A percentile compares a stretch with the other conserved stretches of the same genome.
These are phyloP conservation scores for Scedosporium boydii DNA, from an alignment of 2,329 filamentous ascomycete species.

Conservation along the genomic window DNA sequence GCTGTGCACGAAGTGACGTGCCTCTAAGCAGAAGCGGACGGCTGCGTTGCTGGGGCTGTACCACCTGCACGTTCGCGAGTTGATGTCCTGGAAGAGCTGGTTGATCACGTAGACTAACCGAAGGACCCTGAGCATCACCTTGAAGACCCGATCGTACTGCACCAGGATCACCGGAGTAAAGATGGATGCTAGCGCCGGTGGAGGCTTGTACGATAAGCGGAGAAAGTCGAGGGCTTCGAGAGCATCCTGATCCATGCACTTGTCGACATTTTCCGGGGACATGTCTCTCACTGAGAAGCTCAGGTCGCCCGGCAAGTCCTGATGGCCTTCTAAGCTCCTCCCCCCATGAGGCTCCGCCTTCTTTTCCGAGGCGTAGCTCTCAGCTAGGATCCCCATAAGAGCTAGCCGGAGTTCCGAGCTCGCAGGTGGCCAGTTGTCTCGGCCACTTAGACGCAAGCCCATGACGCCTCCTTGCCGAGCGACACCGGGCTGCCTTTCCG, in stretches of 20 bases:
- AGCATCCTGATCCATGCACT: constrained; percentile 71
- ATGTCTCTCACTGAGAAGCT: constrained; percentile 82
- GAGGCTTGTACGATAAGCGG: constrained; percentile 72
- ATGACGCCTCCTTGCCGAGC: constrained; percentile 62
- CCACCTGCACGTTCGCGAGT: constrained; percentile 24
- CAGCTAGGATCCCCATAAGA: constrained; percentile 73
- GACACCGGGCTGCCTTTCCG: constrained; percentile 62
- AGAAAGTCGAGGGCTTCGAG: constrained; percentile 91
- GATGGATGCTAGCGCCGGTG: constrained; percentile 59
- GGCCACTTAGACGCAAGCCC: constrained; percentile 72
- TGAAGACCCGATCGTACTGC: constrained; percentile 83
- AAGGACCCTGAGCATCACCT: constrained; percentile 63
- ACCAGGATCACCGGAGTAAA: constrained; percentile 61
- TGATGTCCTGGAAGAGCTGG: constrained; percentile 51
- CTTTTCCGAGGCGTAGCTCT: constrained; percentile 48
- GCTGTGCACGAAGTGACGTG: constrained; percentile 67
- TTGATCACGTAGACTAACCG: constrained; percentile 71
- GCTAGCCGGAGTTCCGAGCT: constrained; percentile 87
- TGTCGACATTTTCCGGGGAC: constrained; percentile 66
- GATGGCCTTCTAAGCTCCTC: constrained; percentile 20
- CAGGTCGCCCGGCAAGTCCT: constrained; percentile 54
- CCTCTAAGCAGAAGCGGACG: constrained; percentile 62
- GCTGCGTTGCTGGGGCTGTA: constrained; percentile 23
- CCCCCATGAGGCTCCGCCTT: constrained; percentile 11
- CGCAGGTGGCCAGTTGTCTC: constrained; percentile 84